Conservation (phyloP, 148 eudicot species). For the Nepenthes mirabilis region DNA sequence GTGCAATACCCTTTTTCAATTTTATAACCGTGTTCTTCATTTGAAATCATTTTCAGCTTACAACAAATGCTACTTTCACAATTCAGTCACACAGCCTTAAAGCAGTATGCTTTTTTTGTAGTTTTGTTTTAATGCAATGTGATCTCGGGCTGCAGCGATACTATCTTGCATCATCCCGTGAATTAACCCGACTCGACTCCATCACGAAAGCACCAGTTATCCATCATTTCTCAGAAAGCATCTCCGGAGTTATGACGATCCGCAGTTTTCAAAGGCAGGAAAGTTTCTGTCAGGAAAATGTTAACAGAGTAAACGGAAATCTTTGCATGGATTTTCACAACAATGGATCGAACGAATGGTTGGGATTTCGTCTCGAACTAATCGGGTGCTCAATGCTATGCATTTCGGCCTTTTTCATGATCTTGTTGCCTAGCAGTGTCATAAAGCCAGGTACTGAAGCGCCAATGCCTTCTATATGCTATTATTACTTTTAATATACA, state of each 20-base stretch:
- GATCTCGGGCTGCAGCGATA: slow-evolving; percentile 41
- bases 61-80: neutral
- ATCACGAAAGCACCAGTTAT: slow-evolving; percentile 94
- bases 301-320: slow-evolving; percentile 53
- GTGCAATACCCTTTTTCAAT: no score
- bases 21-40: neutral
- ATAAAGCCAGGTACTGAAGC: slow-evolving; percentile 61
- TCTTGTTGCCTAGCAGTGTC: slow-evolving; percentile 66
- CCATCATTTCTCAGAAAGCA: slow-evolving; percentile 94
- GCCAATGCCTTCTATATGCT: neutral
- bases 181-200: slow-evolving; percentile 81
- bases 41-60: neutral
- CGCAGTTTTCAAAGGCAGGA: slow-evolving; percentile 79
- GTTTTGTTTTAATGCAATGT: neutral
- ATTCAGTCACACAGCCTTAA: no score
- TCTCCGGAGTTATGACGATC: slow-evolving; percentile 86
- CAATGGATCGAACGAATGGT: slow-evolving; percentile 84
- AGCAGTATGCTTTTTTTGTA: neutral
- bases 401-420: slow-evolving; percentile 64
- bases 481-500: no score
- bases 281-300: slow-evolving; percentile 57
- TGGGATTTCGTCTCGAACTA: slow-evolving; percentile 83
- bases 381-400: slow-evolving; percentile 73
- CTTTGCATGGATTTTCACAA: slow-evolving; percentile 90
- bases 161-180: slow-evolving; percentile 82